Conservation (phyloP, 1,139 yeast genomes). For the Geotrichum citri-aurantii region DNA sequence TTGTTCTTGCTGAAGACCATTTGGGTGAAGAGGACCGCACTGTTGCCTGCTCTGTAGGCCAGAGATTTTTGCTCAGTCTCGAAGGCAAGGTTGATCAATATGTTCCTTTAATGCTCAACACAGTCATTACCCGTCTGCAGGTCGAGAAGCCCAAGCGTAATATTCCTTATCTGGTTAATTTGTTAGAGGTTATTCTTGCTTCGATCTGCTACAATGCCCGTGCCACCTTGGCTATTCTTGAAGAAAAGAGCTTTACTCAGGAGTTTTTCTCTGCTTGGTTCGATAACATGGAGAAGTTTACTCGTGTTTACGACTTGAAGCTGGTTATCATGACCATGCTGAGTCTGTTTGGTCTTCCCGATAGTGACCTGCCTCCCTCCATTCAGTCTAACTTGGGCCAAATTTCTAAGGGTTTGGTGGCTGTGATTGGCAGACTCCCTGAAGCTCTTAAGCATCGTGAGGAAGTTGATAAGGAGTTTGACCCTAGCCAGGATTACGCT, state of each 20-base stretch:
- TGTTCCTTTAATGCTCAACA: slow-evolving; percentile 41
- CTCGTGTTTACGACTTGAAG: slow-evolving; percentile 80
- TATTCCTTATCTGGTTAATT: slow-evolving; percentile 47
- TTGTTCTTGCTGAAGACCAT: slow-evolving; percentile 33
- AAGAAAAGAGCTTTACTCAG: slow-evolving; percentile 43
- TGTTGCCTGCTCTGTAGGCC: slow-evolving; percentile 50
- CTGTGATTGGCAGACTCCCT: slow-evolving; percentile 57
- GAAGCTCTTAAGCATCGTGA: slow-evolving; percentile 61
- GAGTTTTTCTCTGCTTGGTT: slow-evolving; percentile 68
- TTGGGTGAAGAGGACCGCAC: slow-evolving; percentile 48
- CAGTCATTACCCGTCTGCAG: slow-evolving; percentile 30
- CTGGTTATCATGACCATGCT: slow-evolving; percentile 64
- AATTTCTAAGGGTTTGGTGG: slow-evolving; percentile 46
- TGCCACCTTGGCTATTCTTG: slow-evolving; percentile 50
- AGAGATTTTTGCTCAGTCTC: slow-evolving; percentile 48
- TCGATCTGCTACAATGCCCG: slow-evolving; percentile 58
- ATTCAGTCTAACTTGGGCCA: slow-evolving; percentile 34
- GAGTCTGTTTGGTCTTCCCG: slow-evolving; percentile 41
- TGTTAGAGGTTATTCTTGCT: slow-evolving; percentile 63
- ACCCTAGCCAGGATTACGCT: slow-evolving; percentile 32
- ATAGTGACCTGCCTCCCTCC: slow-evolving; percentile 36
- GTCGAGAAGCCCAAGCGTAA: slow-evolving; percentile 30
- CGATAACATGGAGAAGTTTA: slow-evolving; percentile 47
- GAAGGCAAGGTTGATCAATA: slow-evolving; percentile 38
- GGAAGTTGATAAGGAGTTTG: slow-evolving; percentile 52